Base-by-base conservation (phyloP, 176 grass and related monocot genomes). In the Rhynchospora breviuscula region DNA sequence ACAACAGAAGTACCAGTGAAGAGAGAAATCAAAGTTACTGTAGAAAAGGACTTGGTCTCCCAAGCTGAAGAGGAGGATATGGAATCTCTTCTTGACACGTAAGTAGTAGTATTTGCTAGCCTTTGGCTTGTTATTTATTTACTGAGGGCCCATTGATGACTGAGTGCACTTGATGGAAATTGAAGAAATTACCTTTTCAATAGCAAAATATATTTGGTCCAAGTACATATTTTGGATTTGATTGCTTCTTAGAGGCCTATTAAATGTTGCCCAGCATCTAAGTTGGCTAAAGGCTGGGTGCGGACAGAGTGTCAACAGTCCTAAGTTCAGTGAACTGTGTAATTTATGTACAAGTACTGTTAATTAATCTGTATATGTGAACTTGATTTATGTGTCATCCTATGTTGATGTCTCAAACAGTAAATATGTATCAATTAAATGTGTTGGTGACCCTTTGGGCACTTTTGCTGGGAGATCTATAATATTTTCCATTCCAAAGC, bases 11-110 rank as follows among this genome's bases (percentile, higher is more conserved):
- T 92, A 84, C 74, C 71, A 83, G 89, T 77, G 2, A 93, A 93
- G 84, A 88, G 88, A 86, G 94, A 99, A 91, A 89, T 99, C 10
- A 82, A 67, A 67, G 96, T 99, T 86, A 99, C 88, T 5, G 88
- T 99, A 78, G 96, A 99, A 86, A 93, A 95, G 67, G 96, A 99
- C 83, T 91, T 99, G 59, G 96, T 95, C 44, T 90, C 91, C 61
- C 93, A 99, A 89, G 97, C 89, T 17, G 97, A 99, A 80, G 97
- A 99, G 80, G 97, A 99, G 83, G 97, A 96, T 82, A 95, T 99
- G 97, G 93, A 99, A 82, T 88, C 97, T 82, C 97, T 99, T 95
- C 91, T 99, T 83, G 97, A 83, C 83, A 95, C 89, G 97, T 99
- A 93, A 78, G 88, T 85, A 54, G 52, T 17, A 78, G 14, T 13